Percentiles rank a stretch among this genome's conserved stretches.
phyloP scores from a whole-genome alignment of 164 flowering plant genomes.

The Tetrastigma voinierianum region DNA sequence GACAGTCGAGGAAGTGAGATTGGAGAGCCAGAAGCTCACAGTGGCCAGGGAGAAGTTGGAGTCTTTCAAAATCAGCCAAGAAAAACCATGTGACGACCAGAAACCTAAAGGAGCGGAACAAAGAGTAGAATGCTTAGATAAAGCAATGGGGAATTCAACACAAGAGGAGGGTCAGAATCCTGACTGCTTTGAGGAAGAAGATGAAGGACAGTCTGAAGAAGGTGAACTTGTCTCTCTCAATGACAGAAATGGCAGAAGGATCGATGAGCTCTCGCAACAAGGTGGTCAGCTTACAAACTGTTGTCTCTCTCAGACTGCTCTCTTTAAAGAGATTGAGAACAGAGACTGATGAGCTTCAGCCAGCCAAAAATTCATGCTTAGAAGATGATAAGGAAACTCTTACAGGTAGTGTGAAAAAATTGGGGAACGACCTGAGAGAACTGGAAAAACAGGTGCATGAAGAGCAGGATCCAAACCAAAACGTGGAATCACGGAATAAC shows the following conservation, averaged over 20 bases:
- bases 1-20: conserved; percentile 40
- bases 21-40: conserved; percentile 39
- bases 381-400: conserved; percentile 51
- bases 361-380: conserved; percentile 49
- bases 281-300: conserved; percentile 57
- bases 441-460: conserved; percentile 42
- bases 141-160: conserved; percentile 16
- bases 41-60: conserved; percentile 38
- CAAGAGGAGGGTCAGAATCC: conserved; percentile 20
- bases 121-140: conserved; percentile 15
- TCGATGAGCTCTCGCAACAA: conserved; percentile 78
- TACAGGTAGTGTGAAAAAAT: conserved; percentile 23
- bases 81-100: conserved; percentile 9
- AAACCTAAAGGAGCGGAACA: conserved; percentile 11
- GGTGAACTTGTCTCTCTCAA: conserved; percentile 29
- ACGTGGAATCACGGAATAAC: conserved; percentile 29
- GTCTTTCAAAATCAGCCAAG: conserved; percentile 24
- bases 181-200: conserved; percentile 30
- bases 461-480: conserved; percentile 37
- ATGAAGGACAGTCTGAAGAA: conserved; percentile 40
- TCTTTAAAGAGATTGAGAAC: conserved; percentile 52
- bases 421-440: conserved; percentile 36
- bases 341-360: conserved; percentile 68
- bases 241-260: conserved; percentile 72
- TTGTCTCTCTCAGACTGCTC: conserved; percentile 71